phyloP scores from a whole-genome alignment of 202 grass and related monocot species.

The Bolboschoenoplectus hybrid region DNA sequence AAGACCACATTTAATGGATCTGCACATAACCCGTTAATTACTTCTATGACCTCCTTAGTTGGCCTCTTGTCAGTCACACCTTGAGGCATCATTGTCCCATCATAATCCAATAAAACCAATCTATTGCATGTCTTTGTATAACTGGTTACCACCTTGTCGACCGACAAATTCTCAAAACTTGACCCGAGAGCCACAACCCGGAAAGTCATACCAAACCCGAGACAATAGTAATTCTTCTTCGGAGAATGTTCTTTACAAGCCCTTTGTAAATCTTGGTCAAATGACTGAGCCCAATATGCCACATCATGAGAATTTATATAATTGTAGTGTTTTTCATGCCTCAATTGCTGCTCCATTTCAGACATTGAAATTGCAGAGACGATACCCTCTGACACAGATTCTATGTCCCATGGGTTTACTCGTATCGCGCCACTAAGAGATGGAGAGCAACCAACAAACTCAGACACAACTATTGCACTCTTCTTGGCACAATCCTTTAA shows the following conservation, averaged over 20 bases:
- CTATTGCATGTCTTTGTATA: constrained; percentile 45
- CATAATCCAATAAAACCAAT: constrained; percentile 66
- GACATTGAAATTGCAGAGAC: constrained; percentile 45
- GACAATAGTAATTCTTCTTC: constrained; percentile 37
- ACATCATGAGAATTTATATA: constrained; percentile 64
- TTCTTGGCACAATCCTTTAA: constrained; percentile 27
- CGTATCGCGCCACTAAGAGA: constrained; percentile 62
- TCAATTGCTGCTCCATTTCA: constrained; percentile 49
- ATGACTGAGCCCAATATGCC: constrained; percentile 53
- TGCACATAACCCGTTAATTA: constrained; percentile 49
- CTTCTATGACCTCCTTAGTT: constrained; percentile 48
- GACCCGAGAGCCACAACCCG: constrained; percentile 50
- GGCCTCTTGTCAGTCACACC: constrained; percentile 48
- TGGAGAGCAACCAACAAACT: constrained; percentile 64
- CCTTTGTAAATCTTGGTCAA: constrained; percentile 52
- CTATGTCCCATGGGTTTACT: constrained; percentile 61
- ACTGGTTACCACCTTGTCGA: constrained; percentile 43
- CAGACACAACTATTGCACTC: constrained; percentile 56
- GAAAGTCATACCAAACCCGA: constrained; percentile 58
- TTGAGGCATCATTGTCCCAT: constrained; percentile 59
- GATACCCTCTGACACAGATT: constrained; percentile 50
- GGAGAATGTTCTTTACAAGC: constrained; percentile 49
- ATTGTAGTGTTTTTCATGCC: constrained; percentile 62
- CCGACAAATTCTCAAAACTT: constrained; percentile 53
- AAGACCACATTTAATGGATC: constrained; percentile 57